These are phyloP conservation scores for Podospora appendiculata DNA, from an alignment of 495 filamentous ascomycete genomes.

Conservation along the genomic window DNA sequence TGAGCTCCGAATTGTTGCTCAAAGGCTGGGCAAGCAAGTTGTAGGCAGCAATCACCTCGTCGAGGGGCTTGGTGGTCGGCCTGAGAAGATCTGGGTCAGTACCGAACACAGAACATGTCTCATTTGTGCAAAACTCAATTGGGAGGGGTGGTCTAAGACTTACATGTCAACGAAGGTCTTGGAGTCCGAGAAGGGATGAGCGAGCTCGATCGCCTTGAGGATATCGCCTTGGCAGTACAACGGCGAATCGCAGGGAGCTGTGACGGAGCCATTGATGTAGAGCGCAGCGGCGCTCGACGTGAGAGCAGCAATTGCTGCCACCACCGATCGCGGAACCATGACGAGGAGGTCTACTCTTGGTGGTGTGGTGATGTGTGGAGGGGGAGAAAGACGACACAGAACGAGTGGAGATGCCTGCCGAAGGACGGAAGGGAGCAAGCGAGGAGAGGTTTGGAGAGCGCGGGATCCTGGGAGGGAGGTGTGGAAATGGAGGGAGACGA, in stretches of 20 bases:
- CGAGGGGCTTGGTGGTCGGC: conserved; percentile 36
- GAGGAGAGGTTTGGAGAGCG: too few species aligned
- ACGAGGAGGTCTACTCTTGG: not conserved
- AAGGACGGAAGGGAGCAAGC: too few species aligned
- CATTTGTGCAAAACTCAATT: not conserved
- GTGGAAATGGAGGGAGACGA: too few species aligned
- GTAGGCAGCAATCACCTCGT: conserved; percentile 38
- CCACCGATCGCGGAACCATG: conserved; percentile 7
- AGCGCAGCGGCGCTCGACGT: conserved; percentile 20
- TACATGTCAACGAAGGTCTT: conserved; percentile 49
- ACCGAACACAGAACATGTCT: not conserved
- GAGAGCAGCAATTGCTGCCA: conserved; percentile 18
- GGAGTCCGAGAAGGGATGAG: conserved; percentile 39
- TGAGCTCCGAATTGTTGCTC: conserved; percentile 40
- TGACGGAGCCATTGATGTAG: conserved; percentile 38
- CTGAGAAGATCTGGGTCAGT: conserved; percentile 13
- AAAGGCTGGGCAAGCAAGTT: conserved; percentile 34
- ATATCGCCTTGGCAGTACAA: conserved; percentile 43
- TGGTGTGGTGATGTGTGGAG: too few species aligned
- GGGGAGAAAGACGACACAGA: too few species aligned
- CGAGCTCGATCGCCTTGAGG: conserved; percentile 39
- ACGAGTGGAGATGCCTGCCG: too few species aligned
- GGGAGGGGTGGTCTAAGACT: conserved; percentile 6
- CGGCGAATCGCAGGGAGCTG: conserved; percentile 41
- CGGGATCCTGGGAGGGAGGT: too few species aligned